Evolutionary conservation across 2,329 filamentous ascomycete genomes (phyloP).

Genomic region (Colletotrichum euphorbiae): DNA sequence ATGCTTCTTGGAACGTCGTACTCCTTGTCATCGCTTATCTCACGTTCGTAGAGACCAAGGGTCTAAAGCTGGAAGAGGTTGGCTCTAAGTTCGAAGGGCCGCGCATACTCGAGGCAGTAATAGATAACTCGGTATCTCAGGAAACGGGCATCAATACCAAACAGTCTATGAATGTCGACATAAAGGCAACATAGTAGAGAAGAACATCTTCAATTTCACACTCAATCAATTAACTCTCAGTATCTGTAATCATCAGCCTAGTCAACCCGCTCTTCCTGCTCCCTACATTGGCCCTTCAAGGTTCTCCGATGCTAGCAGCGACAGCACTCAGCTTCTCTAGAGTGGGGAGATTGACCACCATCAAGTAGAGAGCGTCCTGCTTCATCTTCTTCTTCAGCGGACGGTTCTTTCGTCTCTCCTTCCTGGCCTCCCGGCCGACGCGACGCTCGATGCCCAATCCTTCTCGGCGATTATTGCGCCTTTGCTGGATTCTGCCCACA

Average conservation of each 20-base stretch:
- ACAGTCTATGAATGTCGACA: neutral
- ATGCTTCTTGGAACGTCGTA: constrained; percentile 46
- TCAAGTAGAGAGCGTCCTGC: constrained; percentile 13
- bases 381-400: constrained; percentile 15
- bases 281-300: neutral
- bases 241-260: too few species aligned
- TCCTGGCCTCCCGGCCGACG: neutral
- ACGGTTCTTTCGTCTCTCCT: constrained; percentile 8
- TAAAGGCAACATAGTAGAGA: neutral
- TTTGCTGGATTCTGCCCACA: neutral
- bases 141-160: neutral
- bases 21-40: constrained; percentile 44
- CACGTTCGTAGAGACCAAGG: constrained; percentile 47
- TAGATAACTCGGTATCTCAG: neutral
- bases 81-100: constrained; percentile 44
- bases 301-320: neutral
- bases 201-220: too few species aligned
- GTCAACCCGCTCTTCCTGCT: neutral
- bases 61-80: constrained; percentile 46
- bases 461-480: neutral
- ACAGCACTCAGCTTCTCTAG: neutral
- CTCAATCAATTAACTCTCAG: too few species aligned
- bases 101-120: neutral
- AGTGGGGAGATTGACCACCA: constrained; percentile 15
- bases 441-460: neutral